Evolutionary conservation across 768 basidiomycete species (phyloP).

Genomic region (Lactarius hatsudake): DNA sequence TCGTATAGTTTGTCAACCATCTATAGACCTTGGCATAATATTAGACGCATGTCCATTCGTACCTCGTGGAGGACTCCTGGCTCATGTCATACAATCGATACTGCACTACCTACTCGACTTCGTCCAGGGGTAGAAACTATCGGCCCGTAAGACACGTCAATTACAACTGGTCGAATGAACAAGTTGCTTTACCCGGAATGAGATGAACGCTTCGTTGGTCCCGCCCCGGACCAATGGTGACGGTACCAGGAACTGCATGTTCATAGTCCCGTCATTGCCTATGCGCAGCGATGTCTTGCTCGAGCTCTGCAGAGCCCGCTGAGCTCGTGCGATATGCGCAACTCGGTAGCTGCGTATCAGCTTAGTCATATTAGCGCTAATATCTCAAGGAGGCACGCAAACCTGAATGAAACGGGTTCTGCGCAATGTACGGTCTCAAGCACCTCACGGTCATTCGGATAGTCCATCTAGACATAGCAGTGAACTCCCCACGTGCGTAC

Average conservation of each 20-base stretch:
- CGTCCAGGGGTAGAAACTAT: constrained; percentile 24
- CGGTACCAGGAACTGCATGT: constrained; percentile 87
- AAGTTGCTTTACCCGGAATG: constrained; percentile 68
- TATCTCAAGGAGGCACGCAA: constrained; percentile 19
- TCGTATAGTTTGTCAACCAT: constrained; percentile 8
- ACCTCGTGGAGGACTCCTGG: background rate
- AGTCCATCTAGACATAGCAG: constrained; percentile 72
- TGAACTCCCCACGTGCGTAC: background rate
- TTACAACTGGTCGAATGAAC: background rate
- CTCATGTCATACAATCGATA: background rate
- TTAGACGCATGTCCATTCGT: constrained; percentile 13
- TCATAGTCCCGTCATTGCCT: constrained; percentile 76
- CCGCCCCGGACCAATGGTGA: constrained; percentile 40
- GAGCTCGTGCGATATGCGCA: constrained; percentile 66
- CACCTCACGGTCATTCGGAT: constrained; percentile 88
- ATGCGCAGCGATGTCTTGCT: constrained; percentile 89
- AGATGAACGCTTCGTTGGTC: constrained; percentile 69
- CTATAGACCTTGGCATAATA: constrained; percentile 18
- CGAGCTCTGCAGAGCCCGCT: constrained; percentile 76
- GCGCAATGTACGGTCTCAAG: constrained; percentile 87
- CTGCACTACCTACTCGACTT: constrained; percentile 9
- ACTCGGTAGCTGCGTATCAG: constrained; percentile 69
- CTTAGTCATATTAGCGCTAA: background rate
- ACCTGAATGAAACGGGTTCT: constrained; percentile 70
- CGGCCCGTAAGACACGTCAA: constrained; percentile 1